A percentile compares a stretch with the other conserved stretches of the same genome.
These are phyloP conservation scores for Murraya koenigii DNA, from an alignment of 345 rosid species.

Conservation along the genomic window DNA sequence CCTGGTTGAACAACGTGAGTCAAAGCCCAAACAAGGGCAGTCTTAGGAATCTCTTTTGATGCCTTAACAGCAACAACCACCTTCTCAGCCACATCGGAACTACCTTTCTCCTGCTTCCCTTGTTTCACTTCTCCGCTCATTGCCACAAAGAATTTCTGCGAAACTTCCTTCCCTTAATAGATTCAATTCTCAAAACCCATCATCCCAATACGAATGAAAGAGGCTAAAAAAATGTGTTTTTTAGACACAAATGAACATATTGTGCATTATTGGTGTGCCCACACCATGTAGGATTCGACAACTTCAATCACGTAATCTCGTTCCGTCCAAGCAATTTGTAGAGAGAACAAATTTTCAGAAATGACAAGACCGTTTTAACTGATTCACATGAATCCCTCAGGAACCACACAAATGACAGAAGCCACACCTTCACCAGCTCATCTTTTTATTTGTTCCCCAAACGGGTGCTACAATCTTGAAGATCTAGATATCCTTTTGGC, in stretches of 20 bases:
- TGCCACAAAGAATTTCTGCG: slow-evolving; percentile 11
- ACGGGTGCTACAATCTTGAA: slow-evolving; percentile 14
- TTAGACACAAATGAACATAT: slow-evolving; percentile 15
- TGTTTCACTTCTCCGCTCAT: slow-evolving; percentile 63
- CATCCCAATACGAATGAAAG: slow-evolving; percentile 18
- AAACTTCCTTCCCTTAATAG: slow-evolving; percentile 10
- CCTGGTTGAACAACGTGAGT: slow-evolving; percentile 97
- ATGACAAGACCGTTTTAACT: slow-evolving; percentile 51
- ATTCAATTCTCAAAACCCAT: slow-evolving; percentile 25
- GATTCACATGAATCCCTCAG: slow-evolving; percentile 30
- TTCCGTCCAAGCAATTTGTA: slow-evolving; percentile 26
- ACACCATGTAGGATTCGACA: slow-evolving; percentile 38
- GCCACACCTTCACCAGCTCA: slow-evolving; percentile 5
- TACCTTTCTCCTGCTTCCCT: slow-evolving; percentile 53
- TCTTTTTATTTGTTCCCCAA: slow-evolving; percentile 20
- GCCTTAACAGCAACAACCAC: slow-evolving; percentile 96
- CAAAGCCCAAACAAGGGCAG: slow-evolving; percentile 96
- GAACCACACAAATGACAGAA: slow-evolving; percentile 14
- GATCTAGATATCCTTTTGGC: slow-evolving; percentile 30
- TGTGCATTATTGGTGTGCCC: slow-evolving; percentile 39
- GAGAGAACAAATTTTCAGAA: slow-evolving; percentile 27
- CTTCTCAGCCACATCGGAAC: slow-evolving; percentile 57
- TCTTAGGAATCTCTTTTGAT: slow-evolving; percentile 88
- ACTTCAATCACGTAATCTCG: slow-evolving; percentile 33
- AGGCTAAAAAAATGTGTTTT: slow-evolving; percentile 18